Evolutionary conservation across 2,329 filamentous ascomycete species (phyloP).

Genomic region (Fusarium secorum): DNA sequence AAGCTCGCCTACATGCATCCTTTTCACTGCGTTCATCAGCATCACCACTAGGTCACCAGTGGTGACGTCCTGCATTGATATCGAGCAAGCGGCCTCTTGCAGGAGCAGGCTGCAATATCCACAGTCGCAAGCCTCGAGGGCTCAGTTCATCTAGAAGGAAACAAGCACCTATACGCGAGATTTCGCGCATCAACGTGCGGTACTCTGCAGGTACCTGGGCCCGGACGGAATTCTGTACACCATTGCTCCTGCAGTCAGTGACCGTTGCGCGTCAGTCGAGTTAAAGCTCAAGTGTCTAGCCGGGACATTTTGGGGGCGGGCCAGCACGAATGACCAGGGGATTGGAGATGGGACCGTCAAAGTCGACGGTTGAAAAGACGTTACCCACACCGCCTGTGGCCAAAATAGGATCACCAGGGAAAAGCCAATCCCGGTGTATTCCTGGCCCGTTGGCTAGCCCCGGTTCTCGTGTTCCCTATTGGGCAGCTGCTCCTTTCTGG

Average conservation of each 20-base stretch:
- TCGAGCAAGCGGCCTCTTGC: slow-evolving; percentile 25
- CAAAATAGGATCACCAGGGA: slow-evolving; percentile 43
- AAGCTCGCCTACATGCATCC: slow-evolving; percentile 10
- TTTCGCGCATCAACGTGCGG: slow-evolving; percentile 12
- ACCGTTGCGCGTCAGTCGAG: slow-evolving; percentile 38
- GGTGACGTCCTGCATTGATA: slow-evolving; percentile 26
- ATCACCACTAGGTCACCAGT: slow-evolving; percentile 7
- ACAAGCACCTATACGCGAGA: slow-evolving; percentile 19
- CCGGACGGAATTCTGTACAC: slow-evolving; percentile 20
- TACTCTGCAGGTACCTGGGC: slow-evolving; percentile 31
- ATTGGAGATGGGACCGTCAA: slow-evolving; percentile 25
- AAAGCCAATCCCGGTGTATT: slow-evolving; percentile 49
- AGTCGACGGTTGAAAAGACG: slow-evolving; percentile 21
- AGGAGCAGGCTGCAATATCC: slow-evolving; percentile 13
- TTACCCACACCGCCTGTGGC: slow-evolving; percentile 47
- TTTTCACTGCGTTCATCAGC: slow-evolving; percentile 9
- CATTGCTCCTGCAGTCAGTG: slow-evolving; percentile 22
- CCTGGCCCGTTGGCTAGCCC: slow-evolving; percentile 55
- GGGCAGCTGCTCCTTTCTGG: slow-evolving; percentile 57
- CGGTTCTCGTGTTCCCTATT: slow-evolving; percentile 59
- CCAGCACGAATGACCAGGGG: slow-evolving; percentile 24
- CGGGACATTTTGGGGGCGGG: slow-evolving; percentile 37
- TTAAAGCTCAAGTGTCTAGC: slow-evolving; percentile 36
- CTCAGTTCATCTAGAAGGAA: slow-evolving; percentile 25
- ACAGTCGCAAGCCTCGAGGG: slow-evolving; percentile 28